Evolutionary conservation across 2,329 filamentous ascomycete genomes (phyloP).

Genomic region (Phoma sp.): DNA sequence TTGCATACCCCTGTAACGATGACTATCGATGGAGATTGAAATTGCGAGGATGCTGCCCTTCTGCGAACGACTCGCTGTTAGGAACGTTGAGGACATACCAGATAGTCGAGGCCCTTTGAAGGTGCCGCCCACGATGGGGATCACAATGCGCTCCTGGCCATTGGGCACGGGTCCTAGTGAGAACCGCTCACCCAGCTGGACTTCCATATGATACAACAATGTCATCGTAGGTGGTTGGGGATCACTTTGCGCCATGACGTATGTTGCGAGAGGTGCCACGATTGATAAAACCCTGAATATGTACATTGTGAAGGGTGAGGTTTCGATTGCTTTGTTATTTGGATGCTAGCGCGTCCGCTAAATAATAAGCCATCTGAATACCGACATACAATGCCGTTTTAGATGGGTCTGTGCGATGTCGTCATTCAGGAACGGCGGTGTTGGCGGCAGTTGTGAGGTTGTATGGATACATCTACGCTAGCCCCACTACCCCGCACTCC

Average conservation of each 20-base stretch:
- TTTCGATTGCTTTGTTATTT: neutral
- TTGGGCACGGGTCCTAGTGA: conserved; percentile 28
- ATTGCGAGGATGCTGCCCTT: too few species aligned
- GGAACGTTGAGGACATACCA: conserved; percentile 13
- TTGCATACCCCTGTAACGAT: too few species aligned
- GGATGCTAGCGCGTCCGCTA: neutral
- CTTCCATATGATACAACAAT: conserved; percentile 33
- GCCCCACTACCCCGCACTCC: conserved; percentile 17
- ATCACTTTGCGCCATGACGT: conserved; percentile 23
- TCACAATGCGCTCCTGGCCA: conserved; percentile 33
- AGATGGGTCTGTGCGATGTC: neutral
- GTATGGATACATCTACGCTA: neutral
- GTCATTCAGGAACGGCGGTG: conserved; percentile 3
- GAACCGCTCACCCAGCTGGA: conserved; percentile 28
- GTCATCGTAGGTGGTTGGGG: conserved; percentile 29
- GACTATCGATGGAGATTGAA: too few species aligned
- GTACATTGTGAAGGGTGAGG: conserved; percentile 14
- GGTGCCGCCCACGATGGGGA: conserved; percentile 39
- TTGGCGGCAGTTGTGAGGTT: neutral
- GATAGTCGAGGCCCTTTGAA: conserved; percentile 37
- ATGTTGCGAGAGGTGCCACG: conserved; percentile 7
- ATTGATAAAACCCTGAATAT: conserved; percentile 13
- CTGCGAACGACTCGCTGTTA: too few species aligned
- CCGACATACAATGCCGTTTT: conserved; percentile 3
- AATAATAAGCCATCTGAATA: conserved; percentile 1